Evolutionary conservation across 1,139 yeast genomes (phyloP).

Genomic region (Saccharomyces pastorianus): DNA sequence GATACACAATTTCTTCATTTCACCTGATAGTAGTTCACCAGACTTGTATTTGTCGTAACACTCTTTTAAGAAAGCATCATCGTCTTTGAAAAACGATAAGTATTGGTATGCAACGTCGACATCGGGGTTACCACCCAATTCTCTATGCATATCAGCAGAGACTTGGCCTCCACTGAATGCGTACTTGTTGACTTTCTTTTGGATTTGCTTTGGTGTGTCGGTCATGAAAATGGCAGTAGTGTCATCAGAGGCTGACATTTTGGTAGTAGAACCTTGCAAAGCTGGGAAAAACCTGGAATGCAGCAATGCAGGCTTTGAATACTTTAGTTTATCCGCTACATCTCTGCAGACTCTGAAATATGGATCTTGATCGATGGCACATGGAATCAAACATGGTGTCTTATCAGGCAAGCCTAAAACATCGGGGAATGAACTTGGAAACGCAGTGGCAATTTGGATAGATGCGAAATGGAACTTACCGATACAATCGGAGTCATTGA

Average conservation of each 20-base stretch:
- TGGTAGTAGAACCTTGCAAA: constrained; percentile 90
- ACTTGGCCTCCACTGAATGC: constrained; percentile 95
- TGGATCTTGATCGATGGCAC: constrained; percentile 99
- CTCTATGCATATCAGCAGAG: constrained; percentile 82
- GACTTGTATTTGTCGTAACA: constrained; percentile 59
- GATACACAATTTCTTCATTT: constrained; percentile 84
- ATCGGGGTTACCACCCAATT: constrained; percentile 87
- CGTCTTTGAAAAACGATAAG: constrained; percentile 78
- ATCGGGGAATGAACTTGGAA: constrained; percentile 93
- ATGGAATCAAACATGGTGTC: constrained; percentile 95
- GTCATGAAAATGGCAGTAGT: constrained; percentile 84
- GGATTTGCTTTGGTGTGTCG: constrained; percentile 85
- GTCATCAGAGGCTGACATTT: constrained; percentile 93
- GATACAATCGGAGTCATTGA: constrained; percentile 87
- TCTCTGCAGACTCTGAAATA: constrained; percentile 96
- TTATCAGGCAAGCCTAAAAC: constrained; percentile 75
- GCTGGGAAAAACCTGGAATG: constrained; percentile 98
- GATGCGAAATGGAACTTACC: constrained; percentile 95
- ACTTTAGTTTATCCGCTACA: constrained; percentile 88
- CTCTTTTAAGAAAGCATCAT: constrained; percentile 66
- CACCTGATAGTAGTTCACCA: constrained; percentile 87
- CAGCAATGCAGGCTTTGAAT: constrained; percentile 81
- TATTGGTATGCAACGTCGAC: constrained; percentile 94
- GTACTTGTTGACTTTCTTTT: constrained; percentile 90
- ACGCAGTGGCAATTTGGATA: constrained; percentile 90